Conservation (phyloP, 768 basidiomycete genomes). For the Floccularia luteovirens region DNA sequence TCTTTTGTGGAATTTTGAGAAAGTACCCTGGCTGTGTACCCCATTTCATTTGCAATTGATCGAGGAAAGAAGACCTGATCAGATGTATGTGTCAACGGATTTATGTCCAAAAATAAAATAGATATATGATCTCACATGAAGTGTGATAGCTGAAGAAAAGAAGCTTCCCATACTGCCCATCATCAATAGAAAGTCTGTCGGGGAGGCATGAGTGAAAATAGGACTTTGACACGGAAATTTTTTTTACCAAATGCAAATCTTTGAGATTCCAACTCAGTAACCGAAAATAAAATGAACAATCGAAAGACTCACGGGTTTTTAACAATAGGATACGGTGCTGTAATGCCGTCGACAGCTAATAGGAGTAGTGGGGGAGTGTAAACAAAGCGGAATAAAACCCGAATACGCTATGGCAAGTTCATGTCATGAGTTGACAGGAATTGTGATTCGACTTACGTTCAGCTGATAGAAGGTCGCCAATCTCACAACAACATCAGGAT, state of each 20-base stretch:
- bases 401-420: constrained; percentile 38
- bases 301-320: constrained; percentile 41
- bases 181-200: constrained; percentile 62
- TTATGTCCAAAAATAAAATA: not conserved
- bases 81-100: constrained; percentile 2
- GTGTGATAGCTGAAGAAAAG: constrained; percentile 73
- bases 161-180: constrained; percentile 68
- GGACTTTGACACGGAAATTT: not conserved
- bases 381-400: constrained; percentile 70
- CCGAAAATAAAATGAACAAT: not conserved
- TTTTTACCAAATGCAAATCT: constrained; percentile 57
- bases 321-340: constrained; percentile 40
- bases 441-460: constrained; percentile 44
- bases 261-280: not conserved
- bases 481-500: constrained; percentile 66
- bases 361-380: constrained; percentile 65
- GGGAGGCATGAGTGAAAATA: constrained; percentile 10
- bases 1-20: constrained; percentile 18
- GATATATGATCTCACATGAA: constrained; percentile 44
- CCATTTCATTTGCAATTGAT: constrained; percentile 56
- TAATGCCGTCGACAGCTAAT: constrained; percentile 58
- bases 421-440: not conserved
- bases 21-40: constrained; percentile 41
- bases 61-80: constrained; percentile 73
- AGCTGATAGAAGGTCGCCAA: constrained; percentile 70